These are phyloP conservation scores for Stentor roeselii DNA, from an alignment of 73 alveolate genomes.

Conservation along the genomic window DNA sequence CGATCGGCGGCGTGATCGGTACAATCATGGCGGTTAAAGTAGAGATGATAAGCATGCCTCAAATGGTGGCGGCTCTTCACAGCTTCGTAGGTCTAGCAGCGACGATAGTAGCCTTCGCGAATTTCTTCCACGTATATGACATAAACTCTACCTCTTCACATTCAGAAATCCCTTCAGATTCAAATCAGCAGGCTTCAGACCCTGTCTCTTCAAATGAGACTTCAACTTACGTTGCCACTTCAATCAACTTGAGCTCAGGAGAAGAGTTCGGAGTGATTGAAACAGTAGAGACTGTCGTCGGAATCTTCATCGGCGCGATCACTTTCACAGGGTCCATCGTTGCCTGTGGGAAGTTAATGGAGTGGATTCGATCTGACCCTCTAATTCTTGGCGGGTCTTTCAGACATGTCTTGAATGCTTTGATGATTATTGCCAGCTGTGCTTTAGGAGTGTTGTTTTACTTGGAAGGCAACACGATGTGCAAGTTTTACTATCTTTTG, in stretches of 20 bases:
- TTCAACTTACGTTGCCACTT: no score
- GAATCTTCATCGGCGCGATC: constrained; percentile 40
- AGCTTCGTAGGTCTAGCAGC: constrained; percentile 32
- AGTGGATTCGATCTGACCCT: constrained; percentile 9
- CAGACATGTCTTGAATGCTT: constrained; percentile 16
- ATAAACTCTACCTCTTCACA: no score
- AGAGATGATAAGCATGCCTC: constrained; percentile 29
- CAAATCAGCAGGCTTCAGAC: no score
- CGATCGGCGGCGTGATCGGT: constrained; percentile 18
- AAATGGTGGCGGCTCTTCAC: constrained; percentile 35
- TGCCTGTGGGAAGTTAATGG: constrained; percentile 66
- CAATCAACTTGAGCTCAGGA: no score
- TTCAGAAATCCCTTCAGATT: no score
- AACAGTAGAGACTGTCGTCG: not conserved
- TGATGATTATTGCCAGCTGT: not conserved
- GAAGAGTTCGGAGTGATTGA: constrained; percentile 3
- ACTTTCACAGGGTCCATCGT: constrained; percentile 69
- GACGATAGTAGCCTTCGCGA: constrained; percentile 39
- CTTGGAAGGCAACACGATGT: not conserved
- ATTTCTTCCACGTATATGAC: constrained; percentile 30
- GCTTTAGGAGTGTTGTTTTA: not conserved
- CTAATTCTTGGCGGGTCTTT: constrained; percentile 21
- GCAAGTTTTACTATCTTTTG: not conserved
- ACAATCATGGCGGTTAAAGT: constrained; percentile 16
- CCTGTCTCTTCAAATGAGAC: no score